phyloP scores from a whole-genome alignment of 208 protist genomes.

The Acanthamoeba divionensis region DNA sequence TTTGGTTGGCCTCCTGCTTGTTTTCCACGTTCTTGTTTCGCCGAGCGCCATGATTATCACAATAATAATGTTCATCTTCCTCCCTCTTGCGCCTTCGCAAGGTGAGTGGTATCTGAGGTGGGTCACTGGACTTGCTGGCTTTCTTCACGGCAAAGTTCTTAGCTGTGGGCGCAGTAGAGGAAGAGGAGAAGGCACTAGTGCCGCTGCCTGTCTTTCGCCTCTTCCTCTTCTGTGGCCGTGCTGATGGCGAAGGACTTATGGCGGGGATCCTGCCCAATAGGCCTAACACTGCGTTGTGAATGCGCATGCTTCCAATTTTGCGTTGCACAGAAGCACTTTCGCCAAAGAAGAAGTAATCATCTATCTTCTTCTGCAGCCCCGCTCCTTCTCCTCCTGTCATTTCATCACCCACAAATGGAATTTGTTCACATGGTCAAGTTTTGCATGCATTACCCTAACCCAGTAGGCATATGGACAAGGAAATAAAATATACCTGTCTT shows the following conservation, averaged over 20 bases:
- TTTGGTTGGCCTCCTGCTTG: not conserved
- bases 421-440: not conserved
- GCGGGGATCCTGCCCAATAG: not conserved
- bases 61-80: too few species aligned
- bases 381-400: not conserved
- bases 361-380: not conserved
- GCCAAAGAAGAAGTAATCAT: not conserved
- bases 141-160: too few species aligned
- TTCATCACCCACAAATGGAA: not conserved
- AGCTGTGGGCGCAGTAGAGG: too few species aligned
- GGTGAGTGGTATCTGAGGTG: not conserved
- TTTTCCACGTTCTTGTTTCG: not conserved
- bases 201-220: not conserved
- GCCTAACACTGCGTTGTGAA: not conserved
- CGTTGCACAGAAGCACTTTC: not conserved
- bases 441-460: not conserved
- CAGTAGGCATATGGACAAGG: not conserved
- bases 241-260: not conserved
- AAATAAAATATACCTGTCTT: too few species aligned
- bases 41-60: not conserved
- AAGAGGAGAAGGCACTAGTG: too few species aligned
- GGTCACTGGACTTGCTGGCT: not conserved
- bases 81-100: not conserved
- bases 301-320: not conserved
- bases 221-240: not conserved